These are phyloP conservation scores for Leccinum barrowsii DNA, from an alignment of 768 basidiomycete species.

Conservation along the genomic window DNA sequence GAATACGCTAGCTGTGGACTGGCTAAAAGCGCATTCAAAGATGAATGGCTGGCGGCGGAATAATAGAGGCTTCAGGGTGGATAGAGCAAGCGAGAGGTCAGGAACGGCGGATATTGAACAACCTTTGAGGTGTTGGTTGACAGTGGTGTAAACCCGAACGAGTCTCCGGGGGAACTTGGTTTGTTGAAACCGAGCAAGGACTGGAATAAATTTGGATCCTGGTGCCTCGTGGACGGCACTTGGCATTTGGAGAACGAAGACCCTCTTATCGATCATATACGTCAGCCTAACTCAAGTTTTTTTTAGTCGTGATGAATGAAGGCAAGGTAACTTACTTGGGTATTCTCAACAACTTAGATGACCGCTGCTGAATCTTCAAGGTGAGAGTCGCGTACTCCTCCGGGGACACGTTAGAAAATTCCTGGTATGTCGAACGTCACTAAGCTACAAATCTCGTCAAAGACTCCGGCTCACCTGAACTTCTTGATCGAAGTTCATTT, in stretches of 20 bases:
- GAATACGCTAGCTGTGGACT: background rate
- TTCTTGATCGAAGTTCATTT: too few species aligned
- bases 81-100: background rate
- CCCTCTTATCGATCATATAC: background rate
- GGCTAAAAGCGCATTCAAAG: background rate
- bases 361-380: background rate
- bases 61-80: background rate
- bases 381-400: background rate
- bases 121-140: background rate
- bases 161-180: background rate
- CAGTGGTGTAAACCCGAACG: background rate
- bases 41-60: background rate
- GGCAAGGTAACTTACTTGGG: background rate
- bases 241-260: background rate
- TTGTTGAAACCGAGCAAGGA: background rate
- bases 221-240: background rate
- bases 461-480: background rate
- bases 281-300: background rate
- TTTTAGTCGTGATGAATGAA: background rate
- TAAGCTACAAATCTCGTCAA: background rate
- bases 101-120: too few species aligned
- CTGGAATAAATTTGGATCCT: background rate
- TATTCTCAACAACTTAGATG: background rate
- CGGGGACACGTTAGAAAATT: background rate
- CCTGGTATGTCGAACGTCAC: background rate